These are phyloP conservation scores for Pyrrhoderma noxium DNA, from an alignment of 1,284 basidiomycete genomes.

Conservation along the genomic window DNA sequence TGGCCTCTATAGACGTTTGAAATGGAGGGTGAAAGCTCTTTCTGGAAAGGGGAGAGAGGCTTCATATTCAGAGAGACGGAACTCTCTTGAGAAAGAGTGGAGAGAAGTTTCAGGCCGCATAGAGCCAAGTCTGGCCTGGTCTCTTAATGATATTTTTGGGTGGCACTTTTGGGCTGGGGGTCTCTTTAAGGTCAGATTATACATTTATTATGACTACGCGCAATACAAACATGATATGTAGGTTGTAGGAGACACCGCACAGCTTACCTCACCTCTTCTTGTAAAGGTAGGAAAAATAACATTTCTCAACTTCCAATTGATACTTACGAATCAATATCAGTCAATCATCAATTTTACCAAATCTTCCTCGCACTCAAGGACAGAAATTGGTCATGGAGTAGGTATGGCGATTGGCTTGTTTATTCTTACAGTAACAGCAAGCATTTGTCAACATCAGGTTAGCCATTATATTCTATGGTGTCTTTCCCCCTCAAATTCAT, in stretches of 20 bases:
- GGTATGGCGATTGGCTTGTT: conserved; percentile 70
- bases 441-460: conserved; percentile 57
- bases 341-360: conserved; percentile 64
- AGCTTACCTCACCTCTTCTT: conserved; percentile 60
- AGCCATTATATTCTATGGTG: conserved; percentile 9
- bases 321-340: conserved; percentile 23
- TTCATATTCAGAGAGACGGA: conserved; percentile 26
- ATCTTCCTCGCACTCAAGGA: conserved; percentile 31
- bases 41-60: conserved; percentile 6
- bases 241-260: conserved; percentile 51
- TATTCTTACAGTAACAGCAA: conserved; percentile 49
- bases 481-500: background rate
- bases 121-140: conserved; percentile 52
- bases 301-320: background rate
- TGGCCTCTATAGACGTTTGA: conserved; percentile 28
- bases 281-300: conserved; percentile 39
- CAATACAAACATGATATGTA: conserved; percentile 20
- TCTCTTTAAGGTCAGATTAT: conserved; percentile 37
- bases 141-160: conserved; percentile 67
- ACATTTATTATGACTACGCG: background rate
- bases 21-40: conserved; percentile 39
- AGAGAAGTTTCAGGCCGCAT: conserved; percentile 40
- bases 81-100: conserved; percentile 41
- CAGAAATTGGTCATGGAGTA: conserved; percentile 57
- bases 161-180: conserved; percentile 66